Evolutionary conservation across 805 yeast species (phyloP).

Genomic region (Ogataea siamensis): DNA sequence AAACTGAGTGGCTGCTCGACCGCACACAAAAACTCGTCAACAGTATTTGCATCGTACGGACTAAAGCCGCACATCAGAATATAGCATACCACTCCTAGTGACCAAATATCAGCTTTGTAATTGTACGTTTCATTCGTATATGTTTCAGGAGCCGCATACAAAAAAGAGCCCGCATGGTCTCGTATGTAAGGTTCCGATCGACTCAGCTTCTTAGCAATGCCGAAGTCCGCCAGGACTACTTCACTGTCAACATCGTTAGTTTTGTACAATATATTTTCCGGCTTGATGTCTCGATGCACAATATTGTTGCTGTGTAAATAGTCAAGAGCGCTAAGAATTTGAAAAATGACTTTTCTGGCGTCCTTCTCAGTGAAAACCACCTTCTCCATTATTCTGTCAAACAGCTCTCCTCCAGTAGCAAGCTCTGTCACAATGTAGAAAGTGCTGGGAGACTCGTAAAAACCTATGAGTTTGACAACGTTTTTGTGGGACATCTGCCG

Average conservation of each 20-base stretch:
- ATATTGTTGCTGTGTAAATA: conserved; percentile 72
- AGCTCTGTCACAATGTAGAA: conserved; percentile 86
- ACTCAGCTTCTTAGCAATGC: conserved; percentile 71
- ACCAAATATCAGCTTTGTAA: conserved; percentile 36
- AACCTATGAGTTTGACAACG: conserved; percentile 77
- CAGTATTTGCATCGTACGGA: conserved; percentile 13
- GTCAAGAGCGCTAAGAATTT: conserved; percentile 67
- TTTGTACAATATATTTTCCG: conserved; percentile 70
- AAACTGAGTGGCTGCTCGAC: conserved; percentile 8
- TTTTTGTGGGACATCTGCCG: conserved; percentile 69
- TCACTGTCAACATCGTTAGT: conserved; percentile 47
- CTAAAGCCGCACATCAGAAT: conserved; percentile 19
- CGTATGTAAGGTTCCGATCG: conserved; percentile 10
- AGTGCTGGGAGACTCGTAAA: conserved; percentile 85
- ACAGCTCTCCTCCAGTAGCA: conserved; percentile 90
- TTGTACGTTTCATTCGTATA: conserved; percentile 46
- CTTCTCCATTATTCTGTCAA: conserved; percentile 72
- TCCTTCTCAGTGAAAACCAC: conserved; percentile 83
- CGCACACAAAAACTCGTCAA: conserved; percentile 25
- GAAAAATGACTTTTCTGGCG: conserved; percentile 68
- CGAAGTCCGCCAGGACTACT: conserved; percentile 86
- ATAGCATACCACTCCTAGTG: conserved; percentile 20
- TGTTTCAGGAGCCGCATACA: conserved; percentile 94
- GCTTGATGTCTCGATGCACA: conserved; percentile 72
- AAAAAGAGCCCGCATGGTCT: conserved; percentile 63